Conservation (phyloP, 2,329 filamentous ascomycete genomes). For the Xylaria sp. region DNA sequence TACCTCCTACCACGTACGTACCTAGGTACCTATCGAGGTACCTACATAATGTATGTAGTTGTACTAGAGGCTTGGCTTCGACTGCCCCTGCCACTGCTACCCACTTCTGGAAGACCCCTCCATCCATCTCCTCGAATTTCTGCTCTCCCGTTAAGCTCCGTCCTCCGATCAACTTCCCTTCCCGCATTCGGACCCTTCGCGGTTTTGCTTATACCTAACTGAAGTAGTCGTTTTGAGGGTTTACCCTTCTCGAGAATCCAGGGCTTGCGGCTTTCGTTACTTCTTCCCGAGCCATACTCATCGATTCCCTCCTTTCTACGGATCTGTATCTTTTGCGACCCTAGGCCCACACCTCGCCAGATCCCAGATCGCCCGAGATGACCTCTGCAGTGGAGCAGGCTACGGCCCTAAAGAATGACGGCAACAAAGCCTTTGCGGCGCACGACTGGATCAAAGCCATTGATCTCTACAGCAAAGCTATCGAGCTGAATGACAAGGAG, state of each 20-base stretch:
- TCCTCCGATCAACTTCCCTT: not conserved
- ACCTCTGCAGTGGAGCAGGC: conserved; percentile 64
- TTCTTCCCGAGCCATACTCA: not conserved
- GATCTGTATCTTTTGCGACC: not conserved
- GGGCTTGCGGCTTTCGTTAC: not conserved
- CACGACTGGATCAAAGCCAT: conserved; percentile 86
- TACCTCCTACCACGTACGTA: too few species aligned
- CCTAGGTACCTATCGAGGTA: too few species aligned
- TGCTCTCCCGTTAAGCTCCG: not conserved
- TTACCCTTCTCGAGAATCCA: not conserved
- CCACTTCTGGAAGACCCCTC: not conserved
- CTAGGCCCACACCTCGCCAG: too few species aligned
- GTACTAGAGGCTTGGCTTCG: too few species aligned
- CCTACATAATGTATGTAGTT: too few species aligned
- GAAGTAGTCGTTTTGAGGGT: too few species aligned
- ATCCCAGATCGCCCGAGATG: conserved; percentile 37
- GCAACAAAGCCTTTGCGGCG: conserved; percentile 87
- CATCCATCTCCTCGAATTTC: not conserved
- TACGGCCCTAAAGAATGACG: conserved; percentile 84
- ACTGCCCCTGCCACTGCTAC: not conserved
- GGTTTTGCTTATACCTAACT: not conserved
- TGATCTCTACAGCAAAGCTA: conserved; percentile 84
- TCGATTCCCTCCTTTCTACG: not conserved
- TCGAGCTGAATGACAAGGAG: conserved; percentile 79
- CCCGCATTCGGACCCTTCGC: not conserved